Percentiles rank a stretch among this genome's conserved stretches.
Evolutionary conservation across 169 alveolate species (phyloP).

Genomic region (Pseudocohnilembus persalinus): DNA sequence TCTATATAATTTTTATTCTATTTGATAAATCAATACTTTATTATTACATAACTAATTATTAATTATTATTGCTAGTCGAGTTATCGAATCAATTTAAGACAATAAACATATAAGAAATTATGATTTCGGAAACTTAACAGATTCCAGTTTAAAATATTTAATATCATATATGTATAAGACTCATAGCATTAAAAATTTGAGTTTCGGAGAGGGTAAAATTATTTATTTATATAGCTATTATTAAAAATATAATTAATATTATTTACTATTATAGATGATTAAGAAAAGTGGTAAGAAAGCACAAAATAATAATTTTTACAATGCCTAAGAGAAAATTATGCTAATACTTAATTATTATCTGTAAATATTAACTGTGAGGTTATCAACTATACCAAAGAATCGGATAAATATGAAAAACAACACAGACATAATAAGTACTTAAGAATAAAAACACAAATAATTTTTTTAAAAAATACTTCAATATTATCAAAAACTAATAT

Average conservation of each 20-base stretch:
- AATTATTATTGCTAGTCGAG: slow-evolving; percentile 5
- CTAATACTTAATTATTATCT: slow-evolving; percentile 20
- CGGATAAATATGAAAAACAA: neutral
- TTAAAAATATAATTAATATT: slow-evolving; percentile 1
- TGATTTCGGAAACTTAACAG: slow-evolving; percentile 32
- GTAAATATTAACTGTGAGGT: slow-evolving; percentile 19
- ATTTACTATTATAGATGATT: slow-evolving; percentile 6
- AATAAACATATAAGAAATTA: slow-evolving; percentile 18
- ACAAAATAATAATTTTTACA: slow-evolving; percentile 25
- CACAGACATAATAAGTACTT: neutral
- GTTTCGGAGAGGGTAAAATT: slow-evolving; percentile 20
- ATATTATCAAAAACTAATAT: neutral
- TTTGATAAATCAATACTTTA: neutral
- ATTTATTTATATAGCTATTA: slow-evolving; percentile 17
- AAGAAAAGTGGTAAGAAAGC: slow-evolving; percentile 24
- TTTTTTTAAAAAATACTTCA: too few relatives aligned
- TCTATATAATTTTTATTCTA: neutral
- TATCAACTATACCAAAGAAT: slow-evolving; percentile 30
- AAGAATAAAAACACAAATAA: too few relatives aligned
- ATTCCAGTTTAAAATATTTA: slow-evolving; percentile 17
- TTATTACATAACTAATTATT: neutral
- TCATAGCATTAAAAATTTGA: slow-evolving; percentile 19
- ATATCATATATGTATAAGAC: slow-evolving; percentile 10
- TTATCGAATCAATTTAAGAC: slow-evolving; percentile 3
- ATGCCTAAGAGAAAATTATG: slow-evolving; percentile 24